These are phyloP conservation scores for Cryphonectria nitschkei DNA, from an alignment of 2,329 filamentous ascomycete genomes.

Conservation along the genomic window DNA sequence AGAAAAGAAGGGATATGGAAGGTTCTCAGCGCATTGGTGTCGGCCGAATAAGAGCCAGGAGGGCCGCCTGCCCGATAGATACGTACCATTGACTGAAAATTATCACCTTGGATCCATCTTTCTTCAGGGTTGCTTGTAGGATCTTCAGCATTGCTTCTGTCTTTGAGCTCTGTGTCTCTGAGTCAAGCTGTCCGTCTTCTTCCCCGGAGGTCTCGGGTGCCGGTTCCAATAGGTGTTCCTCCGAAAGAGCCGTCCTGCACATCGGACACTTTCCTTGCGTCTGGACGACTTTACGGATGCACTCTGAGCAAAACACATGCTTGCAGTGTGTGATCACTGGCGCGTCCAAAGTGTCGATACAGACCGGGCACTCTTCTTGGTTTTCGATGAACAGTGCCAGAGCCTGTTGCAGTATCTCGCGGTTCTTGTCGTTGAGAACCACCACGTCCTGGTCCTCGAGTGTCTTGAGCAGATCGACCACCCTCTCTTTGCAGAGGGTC, in stretches of 20 bases:
- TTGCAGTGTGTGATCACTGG: constrained; percentile 86
- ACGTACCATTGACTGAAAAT: constrained; percentile 72
- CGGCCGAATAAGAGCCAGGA: not conserved
- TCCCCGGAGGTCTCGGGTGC: constrained; percentile 57
- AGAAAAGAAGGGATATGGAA: not conserved
- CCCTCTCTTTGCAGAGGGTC: constrained; percentile 75
- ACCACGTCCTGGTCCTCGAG: constrained; percentile 71
- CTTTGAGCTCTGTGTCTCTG: constrained; percentile 75
- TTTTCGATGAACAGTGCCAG: constrained; percentile 77
- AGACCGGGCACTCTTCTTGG: constrained; percentile 83
- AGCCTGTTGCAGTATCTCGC: constrained; percentile 71
- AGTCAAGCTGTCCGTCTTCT: constrained; percentile 58
- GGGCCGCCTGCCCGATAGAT: not conserved
- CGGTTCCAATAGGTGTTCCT: constrained; percentile 66
- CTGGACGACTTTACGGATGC: constrained; percentile 75
- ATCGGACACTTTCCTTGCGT: constrained; percentile 82
- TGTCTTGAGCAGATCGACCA: constrained; percentile 72
- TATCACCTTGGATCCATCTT: constrained; percentile 67
- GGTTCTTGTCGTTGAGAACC: constrained; percentile 72
- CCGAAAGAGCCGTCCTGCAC: constrained; percentile 71
- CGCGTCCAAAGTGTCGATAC: constrained; percentile 70
- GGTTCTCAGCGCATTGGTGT: not conserved
- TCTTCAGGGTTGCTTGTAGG: constrained; percentile 68
- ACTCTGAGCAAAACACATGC: constrained; percentile 75
- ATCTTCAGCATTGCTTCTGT: constrained; percentile 79